Percentiles rank a stretch among this genome's conserved stretches.
Evolutionary conservation across 169 alveolate species (phyloP).

Genomic region (Miamiensis avidus): DNA sequence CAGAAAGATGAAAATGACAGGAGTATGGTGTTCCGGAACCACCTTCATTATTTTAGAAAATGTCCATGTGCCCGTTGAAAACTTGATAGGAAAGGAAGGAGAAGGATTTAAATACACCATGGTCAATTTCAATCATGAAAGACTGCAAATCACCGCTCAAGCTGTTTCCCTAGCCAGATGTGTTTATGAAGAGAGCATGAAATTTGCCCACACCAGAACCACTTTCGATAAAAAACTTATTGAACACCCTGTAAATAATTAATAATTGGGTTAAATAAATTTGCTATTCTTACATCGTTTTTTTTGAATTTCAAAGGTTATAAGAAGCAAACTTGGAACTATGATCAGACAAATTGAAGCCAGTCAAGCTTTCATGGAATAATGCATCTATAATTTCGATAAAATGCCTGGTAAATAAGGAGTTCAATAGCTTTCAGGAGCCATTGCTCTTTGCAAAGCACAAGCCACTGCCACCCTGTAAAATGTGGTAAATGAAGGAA

Average conservation of each 20-base stretch:
- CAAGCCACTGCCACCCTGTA: neutral
- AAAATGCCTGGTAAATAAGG: neutral
- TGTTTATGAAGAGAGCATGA: constrained; percentile 40
- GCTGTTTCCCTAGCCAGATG: constrained; percentile 49
- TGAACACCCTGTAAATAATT: constrained; percentile 50
- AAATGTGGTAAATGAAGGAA: neutral
- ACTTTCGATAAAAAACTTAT: constrained; percentile 44
- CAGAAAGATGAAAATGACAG: constrained; percentile 49
- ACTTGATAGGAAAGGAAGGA: constrained; percentile 26
- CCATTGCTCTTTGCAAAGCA: neutral
- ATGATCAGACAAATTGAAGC: neutral
- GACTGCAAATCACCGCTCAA: constrained; percentile 42
- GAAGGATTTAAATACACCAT: constrained; percentile 52
- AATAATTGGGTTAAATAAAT: constrained; percentile 47
- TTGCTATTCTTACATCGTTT: constrained; percentile 18
- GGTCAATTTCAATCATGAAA: constrained; percentile 55
- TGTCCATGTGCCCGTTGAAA: constrained; percentile 45
- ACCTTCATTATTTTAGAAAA: constrained; percentile 53
- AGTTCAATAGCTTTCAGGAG: neutral
- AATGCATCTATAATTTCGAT: neutral
- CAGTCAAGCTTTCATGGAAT: neutral
- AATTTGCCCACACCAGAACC: constrained; percentile 34
- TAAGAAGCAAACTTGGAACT: neutral
- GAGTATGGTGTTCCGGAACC: constrained; percentile 54
- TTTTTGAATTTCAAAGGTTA: neutral